Percentiles rank a stretch among this genome's conserved stretches.
These are phyloP conservation scores for Seiridium unicorne DNA, from an alignment of 2,329 filamentous ascomycete genomes.

Conservation along the genomic window DNA sequence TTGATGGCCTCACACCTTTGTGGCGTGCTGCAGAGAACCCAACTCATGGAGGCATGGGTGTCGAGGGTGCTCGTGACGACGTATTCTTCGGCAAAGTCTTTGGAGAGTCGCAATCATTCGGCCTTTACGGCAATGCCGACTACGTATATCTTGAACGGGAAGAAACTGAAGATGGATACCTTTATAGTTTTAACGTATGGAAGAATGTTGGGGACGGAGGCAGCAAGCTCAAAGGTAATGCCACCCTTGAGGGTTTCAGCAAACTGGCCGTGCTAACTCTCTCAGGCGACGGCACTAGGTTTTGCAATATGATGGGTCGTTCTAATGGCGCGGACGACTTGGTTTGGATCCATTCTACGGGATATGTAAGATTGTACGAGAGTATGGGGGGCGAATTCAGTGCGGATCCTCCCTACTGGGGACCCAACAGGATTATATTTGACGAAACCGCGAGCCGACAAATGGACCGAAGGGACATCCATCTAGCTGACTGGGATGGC, in stretches of 20 bases:
- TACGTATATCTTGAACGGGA: conserved; percentile 16
- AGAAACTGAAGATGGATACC: conserved; percentile 6
- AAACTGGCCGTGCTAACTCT: too few species aligned
- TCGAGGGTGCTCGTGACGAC: conserved; percentile 6
- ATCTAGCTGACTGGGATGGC: conserved; percentile 35
- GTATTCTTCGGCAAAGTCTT: conserved; percentile 23
- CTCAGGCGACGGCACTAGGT: conserved; percentile 24
- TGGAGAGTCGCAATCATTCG: conserved; percentile 10
- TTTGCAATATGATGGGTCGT: conserved; percentile 27
- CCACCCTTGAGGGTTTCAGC: too few species aligned
- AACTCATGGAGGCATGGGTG: conserved; percentile 11
- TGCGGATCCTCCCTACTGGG: too few species aligned
- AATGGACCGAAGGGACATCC: conserved; percentile 25
- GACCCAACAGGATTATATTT: too few species aligned
- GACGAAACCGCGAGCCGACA: too few species aligned
- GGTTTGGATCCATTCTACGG: conserved; percentile 17
- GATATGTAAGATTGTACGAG: conserved; percentile 14
- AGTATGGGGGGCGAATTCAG: conserved; percentile 9
- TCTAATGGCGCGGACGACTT: conserved; percentile 21
- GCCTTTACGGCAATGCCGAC: conserved; percentile 8
- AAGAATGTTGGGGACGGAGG: conserved; percentile 20
- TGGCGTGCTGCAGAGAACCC: conserved; percentile 15
- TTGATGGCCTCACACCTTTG: conserved; percentile 19
- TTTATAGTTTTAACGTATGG: conserved; percentile 15
- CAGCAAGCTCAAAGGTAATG: conserved; percentile 12